Evolutionary conservation across 1,139 yeast genomes (phyloP), one percentile per base, ranked within the genome.

Genomic region (Yamadazyma membranifaciens): DNA sequence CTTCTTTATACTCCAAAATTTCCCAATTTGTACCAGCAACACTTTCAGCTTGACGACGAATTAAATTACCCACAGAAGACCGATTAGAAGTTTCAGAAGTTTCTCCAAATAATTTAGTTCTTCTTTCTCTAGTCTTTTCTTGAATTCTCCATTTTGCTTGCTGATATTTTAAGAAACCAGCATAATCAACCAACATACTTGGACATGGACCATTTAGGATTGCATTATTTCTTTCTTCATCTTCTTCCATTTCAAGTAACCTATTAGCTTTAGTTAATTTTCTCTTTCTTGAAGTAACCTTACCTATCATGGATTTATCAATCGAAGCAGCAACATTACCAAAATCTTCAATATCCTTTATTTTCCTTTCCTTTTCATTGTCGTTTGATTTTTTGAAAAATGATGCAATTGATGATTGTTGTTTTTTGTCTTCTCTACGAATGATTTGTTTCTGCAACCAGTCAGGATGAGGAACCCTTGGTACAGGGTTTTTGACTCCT

Each of bases 381-480:
- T 13, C 24, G 4, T 54, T 57, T 3, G 11, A 5, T 6, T 66
- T 55, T 3, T 59, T 48, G 49, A 87, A 83, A 56, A 88, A 89
- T 1, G 66, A 62, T 1, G 74, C 62, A 35, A 92, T 67, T 0
- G 81, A 76, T 2, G 80, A 69, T 60, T 92, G 98, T 55, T 87
- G 87, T 52, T 78, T 73, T 41, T 78, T 78, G 56, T 87, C 94
- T 44, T 78, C 80, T 45, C 73, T 75, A 9, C 63, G 63, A 3
- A 74, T 70, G 42, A 92, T 80, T 46, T 76, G 76, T 52, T 75
- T 81, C 47, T 75, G 77, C 39, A 94, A 72, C 99, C 99, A 94
- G 29, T 86, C 95, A 0, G 99, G 99, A 56, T 92, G 98, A 6
- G 80, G 79, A 9, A 94, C 91, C 50, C 98, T 72, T 2, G 98